phyloP scores from a whole-genome alignment of 2,329 filamentous ascomycete genomes.

The Diaporthe batatas region DNA sequence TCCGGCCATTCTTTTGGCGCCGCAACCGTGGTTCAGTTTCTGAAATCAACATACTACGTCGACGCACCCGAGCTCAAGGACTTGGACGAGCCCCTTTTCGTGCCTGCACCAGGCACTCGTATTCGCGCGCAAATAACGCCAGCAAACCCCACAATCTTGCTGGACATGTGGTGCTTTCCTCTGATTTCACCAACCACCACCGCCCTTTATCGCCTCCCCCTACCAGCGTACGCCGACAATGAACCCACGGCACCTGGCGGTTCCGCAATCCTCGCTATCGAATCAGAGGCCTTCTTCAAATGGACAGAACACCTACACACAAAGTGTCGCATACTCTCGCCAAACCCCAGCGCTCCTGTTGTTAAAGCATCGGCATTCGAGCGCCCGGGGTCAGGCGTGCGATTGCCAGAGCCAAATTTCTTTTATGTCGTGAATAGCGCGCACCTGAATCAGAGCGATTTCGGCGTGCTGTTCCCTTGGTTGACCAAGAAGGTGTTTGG shows the following conservation, averaged over 20 bases:
- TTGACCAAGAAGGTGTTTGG: constrained; percentile 70
- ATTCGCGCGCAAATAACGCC: constrained; percentile 77
- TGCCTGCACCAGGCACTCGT: constrained; percentile 65
- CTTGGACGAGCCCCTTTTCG: constrained; percentile 72
- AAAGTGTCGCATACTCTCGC: constrained; percentile 75
- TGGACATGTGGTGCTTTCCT: constrained; percentile 87
- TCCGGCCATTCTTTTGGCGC: constrained; percentile 87
- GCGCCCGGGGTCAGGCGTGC: constrained; percentile 56
- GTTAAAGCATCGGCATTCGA: constrained; percentile 59
- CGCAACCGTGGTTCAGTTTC: constrained; percentile 78
- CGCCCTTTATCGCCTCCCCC: constrained; percentile 77
- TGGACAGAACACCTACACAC: constrained; percentile 80
- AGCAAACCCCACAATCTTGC: constrained; percentile 73
- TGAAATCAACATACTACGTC: constrained; percentile 83
- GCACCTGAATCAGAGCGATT: constrained; percentile 87
- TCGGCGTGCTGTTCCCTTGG: constrained; percentile 85
- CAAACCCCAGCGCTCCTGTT: constrained; percentile 60
- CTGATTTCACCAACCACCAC: constrained; percentile 72
- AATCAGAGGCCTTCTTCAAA: constrained; percentile 83
- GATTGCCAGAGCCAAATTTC: constrained; percentile 70
- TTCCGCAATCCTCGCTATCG: constrained; percentile 75
- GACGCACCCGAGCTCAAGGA: constrained; percentile 58
- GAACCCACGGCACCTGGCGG: constrained; percentile 65
- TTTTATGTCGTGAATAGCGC: constrained; percentile 82
- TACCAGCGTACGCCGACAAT: constrained; percentile 78